These are phyloP conservation scores for Xerophyta viscosa DNA, from an alignment of 106 monocot genomes.

Conservation along the genomic window DNA sequence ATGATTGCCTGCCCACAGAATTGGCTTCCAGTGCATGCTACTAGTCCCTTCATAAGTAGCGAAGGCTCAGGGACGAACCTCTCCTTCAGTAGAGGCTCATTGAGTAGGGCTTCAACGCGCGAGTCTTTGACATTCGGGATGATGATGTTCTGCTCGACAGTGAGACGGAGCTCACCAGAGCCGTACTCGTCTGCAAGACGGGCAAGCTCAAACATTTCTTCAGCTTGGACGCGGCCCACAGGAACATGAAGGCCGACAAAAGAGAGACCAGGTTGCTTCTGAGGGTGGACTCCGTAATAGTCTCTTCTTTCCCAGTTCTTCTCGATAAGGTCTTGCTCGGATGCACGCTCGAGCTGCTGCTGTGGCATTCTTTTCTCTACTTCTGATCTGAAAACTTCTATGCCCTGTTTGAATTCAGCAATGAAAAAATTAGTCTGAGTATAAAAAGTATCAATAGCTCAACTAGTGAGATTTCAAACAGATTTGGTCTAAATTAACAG, in stretches of 20 bases:
- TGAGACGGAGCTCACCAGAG: conserved; percentile 78
- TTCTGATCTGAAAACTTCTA: conserved; percentile 75
- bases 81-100: conserved; percentile 52
- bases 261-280: conserved; percentile 66
- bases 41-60: conserved; percentile 61
- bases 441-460: too few species aligned
- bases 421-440: too few species aligned
- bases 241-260: conserved; percentile 81
- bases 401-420: conserved; percentile 30
- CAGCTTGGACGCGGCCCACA: conserved; percentile 68
- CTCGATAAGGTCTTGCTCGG: conserved; percentile 49
- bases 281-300: conserved; percentile 76
- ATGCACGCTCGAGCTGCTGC: conserved; percentile 35
- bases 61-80: conserved; percentile 54
- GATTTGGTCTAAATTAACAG: too few species aligned
- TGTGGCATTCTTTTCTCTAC: conserved; percentile 77
- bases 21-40: conserved; percentile 94
- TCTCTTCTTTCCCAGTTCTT: conserved; percentile 67
- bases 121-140: conserved; percentile 60
- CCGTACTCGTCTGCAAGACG: conserved; percentile 71
- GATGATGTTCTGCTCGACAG: conserved; percentile 89
- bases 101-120: conserved; percentile 26
- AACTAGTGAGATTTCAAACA: too few species aligned
- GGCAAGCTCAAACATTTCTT: conserved; percentile 81
- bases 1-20: conserved; percentile 99